phyloP scores from a whole-genome alignment of 2,329 filamentous ascomycete species.

The Monosporascus cannonballus region DNA sequence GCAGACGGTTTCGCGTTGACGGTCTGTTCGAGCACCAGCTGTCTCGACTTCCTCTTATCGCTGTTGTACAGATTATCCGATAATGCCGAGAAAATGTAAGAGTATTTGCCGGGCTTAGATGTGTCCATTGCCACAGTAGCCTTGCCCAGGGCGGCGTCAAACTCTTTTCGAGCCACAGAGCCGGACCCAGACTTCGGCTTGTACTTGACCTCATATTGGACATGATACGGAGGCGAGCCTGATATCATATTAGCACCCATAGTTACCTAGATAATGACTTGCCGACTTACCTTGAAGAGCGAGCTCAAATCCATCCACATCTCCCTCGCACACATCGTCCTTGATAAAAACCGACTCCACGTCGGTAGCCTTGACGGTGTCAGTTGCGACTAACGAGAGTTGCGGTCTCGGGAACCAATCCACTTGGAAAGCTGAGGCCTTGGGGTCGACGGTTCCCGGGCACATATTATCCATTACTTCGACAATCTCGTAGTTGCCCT shows the following conservation, averaged over 20 bases:
- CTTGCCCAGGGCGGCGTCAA: constrained; percentile 71
- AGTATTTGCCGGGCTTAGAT: constrained; percentile 71
- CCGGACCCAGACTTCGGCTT: constrained; percentile 61
- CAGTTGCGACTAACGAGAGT: constrained; percentile 60
- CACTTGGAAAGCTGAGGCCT: constrained; percentile 70
- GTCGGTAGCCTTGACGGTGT: constrained; percentile 44
- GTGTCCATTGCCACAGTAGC: constrained; percentile 85
- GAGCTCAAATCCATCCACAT: constrained; percentile 84
- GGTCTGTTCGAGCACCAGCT: constrained; percentile 69
- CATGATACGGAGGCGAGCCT: constrained; percentile 75
- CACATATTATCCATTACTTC: constrained; percentile 75
- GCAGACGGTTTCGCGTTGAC: constrained; percentile 82
- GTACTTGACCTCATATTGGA: constrained; percentile 75
- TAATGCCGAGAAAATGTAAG: constrained; percentile 78
- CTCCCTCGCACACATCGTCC: constrained; percentile 85
- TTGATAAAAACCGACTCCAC: constrained; percentile 58
- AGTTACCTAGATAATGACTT: constrained; percentile 1
- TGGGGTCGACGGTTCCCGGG: constrained; percentile 70
- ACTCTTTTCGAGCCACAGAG: constrained; percentile 60
- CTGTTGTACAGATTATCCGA: constrained; percentile 82
- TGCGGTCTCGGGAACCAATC: constrained; percentile 80
- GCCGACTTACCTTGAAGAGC: constrained; percentile 60
- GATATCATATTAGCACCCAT: constrained; percentile 23
- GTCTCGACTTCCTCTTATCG: constrained; percentile 57
- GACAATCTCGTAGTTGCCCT: constrained; percentile 74